Percentiles rank a stretch among this genome's conserved stretches.
These are phyloP conservation scores for Ophiostoma angusticollis DNA, from an alignment of 2,329 filamentous ascomycete genomes.

Conservation along the genomic window DNA sequence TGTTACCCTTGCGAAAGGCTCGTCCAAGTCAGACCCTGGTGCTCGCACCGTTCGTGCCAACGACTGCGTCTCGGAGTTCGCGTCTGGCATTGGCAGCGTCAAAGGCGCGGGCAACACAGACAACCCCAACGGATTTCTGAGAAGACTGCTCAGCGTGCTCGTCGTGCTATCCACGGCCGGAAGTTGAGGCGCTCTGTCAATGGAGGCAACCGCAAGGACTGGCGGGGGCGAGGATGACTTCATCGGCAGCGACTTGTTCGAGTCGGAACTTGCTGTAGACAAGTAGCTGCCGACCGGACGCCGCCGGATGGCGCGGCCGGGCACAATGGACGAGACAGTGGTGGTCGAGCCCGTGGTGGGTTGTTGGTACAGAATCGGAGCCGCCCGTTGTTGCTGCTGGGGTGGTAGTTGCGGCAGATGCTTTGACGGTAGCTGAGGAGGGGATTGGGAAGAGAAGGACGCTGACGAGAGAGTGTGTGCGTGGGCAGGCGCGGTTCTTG, in stretches of 20 bases:
- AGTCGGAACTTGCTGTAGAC: conserved; percentile 4
- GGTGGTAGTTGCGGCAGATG: background rate
- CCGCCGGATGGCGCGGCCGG: conserved; percentile 5
- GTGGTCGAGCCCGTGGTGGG: background rate
- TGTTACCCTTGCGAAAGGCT: conserved; percentile 15
- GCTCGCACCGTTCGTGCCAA: conserved; percentile 12
- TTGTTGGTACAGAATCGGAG: background rate
- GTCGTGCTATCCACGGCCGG: conserved; percentile 5
- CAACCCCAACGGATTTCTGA: no score
- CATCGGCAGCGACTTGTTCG: background rate
- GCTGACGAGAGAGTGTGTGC: background rate
- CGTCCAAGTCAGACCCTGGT: conserved; percentile 11
- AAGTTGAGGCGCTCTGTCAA: background rate
- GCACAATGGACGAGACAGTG: background rate
- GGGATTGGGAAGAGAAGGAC: conserved; percentile 3
- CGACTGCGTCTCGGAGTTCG: conserved; percentile 10
- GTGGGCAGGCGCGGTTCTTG: background rate
- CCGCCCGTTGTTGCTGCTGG: background rate
- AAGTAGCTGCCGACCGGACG: conserved; percentile 1
- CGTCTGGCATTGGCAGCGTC: conserved; percentile 1
- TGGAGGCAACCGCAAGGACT: background rate
- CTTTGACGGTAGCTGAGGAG: background rate
- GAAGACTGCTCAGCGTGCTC: background rate
- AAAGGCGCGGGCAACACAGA: no score
- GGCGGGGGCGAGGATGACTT: background rate